phyloP scores from a whole-genome alignment of 805 yeast genomes.

The Pichia scutulata region DNA sequence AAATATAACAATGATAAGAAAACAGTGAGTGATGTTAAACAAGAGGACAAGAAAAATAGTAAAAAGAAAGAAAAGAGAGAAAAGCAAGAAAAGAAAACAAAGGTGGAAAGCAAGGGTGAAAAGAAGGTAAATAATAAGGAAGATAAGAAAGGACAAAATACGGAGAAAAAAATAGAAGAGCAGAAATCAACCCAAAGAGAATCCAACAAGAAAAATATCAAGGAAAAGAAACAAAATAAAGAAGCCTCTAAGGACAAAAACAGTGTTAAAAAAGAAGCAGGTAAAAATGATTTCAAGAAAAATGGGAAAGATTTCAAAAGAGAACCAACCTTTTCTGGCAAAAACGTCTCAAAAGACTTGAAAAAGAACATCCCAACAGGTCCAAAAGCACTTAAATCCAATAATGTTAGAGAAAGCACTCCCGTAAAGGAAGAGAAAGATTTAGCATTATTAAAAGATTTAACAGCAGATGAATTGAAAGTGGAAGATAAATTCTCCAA shows the following conservation, averaged over 20 bases:
- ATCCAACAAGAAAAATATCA: neutral
- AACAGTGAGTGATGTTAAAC: neutral
- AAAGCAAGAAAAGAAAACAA: neutral
- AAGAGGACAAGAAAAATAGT: neutral
- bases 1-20: neutral
- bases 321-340: neutral
- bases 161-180: too few relatives aligned
- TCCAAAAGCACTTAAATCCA: neutral
- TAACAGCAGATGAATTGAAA: neutral
- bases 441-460: neutral
- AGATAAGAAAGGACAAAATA: neutral
- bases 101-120: neutral
- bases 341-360: neutral
- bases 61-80: neutral
- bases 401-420: neutral
- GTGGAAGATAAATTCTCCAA: constrained; percentile 10
- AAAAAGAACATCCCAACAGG: neutral
- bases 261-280: neutral
- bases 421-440: neutral
- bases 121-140: neutral
- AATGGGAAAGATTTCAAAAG: neutral
- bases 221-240: neutral
- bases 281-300: neutral
- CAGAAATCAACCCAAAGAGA: neutral
- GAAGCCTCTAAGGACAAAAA: neutral